phyloP scores from a whole-genome alignment of 78 protist genomes.

The Dictyostelium citrinum region DNA sequence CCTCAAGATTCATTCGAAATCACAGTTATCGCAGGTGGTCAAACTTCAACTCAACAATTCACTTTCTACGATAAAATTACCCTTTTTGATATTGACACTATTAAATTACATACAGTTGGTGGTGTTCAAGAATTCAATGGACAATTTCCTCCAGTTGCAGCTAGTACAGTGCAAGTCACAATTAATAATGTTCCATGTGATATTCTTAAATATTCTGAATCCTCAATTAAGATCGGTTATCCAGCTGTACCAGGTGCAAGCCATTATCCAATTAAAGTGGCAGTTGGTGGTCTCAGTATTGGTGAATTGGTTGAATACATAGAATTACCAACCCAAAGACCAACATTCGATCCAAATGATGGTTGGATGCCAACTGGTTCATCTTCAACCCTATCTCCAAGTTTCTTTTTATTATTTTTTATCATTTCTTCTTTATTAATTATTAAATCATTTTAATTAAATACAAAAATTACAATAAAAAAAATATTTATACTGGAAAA shows the following conservation, averaged over 20 bases:
- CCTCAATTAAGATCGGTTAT: not conserved
- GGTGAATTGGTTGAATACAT: not conserved
- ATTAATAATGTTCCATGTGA: not conserved
- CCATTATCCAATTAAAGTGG: not conserved
- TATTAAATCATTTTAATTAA: not conserved
- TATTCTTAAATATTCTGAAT: not conserved
- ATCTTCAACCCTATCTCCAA: not conserved
- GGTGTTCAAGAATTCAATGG: not conserved
- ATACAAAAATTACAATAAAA: not conserved
- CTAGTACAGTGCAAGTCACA: not conserved
- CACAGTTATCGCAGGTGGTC: not conserved
- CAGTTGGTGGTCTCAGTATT: not conserved
- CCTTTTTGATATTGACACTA: not conserved
- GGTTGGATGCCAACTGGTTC: not conserved
- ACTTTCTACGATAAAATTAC: not conserved
- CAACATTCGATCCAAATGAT: not conserved
- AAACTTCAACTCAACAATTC: not conserved
- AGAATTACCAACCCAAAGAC: not conserved
- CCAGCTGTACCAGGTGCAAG: not conserved
- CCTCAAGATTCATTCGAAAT: not conserved
- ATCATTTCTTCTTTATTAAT: not conserved
- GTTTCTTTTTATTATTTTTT: not conserved
- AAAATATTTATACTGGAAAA: too few relatives aligned
- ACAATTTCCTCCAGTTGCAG: not conserved
- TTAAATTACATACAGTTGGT: not conserved